Percentiles rank a stretch among this genome's conserved stretches.
These are phyloP conservation scores for Arachis hypogaea DNA, from an alignment of 306 rosid species.

Conservation along the genomic window DNA sequence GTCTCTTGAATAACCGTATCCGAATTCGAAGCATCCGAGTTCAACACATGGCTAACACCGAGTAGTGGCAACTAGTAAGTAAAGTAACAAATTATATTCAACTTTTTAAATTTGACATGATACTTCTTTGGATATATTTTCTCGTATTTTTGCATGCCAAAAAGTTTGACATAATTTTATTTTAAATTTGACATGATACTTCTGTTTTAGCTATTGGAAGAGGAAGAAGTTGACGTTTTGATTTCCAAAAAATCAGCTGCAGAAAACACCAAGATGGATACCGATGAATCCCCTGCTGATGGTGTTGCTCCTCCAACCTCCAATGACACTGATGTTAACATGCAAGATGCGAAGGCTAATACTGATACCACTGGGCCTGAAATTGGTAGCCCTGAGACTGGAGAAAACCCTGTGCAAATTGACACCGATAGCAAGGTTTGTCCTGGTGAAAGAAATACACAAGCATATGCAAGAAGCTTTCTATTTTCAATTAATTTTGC, in stretches of 20 bases:
- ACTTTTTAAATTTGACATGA: no score
- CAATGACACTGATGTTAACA: conserved; percentile 61
- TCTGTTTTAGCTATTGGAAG: conserved; percentile 72
- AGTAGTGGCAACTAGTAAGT: no score
- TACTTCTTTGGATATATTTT: no score
- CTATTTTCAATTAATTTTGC: no score
- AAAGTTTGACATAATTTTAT: no score
- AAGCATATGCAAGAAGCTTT: no score
- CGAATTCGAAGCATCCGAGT: no score
- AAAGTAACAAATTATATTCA: no score
- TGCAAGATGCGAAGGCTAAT: conserved; percentile 79
- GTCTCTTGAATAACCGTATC: no score
- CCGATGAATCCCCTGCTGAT: conserved; percentile 69
- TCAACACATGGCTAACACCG: no score
- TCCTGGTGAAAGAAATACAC: not conserved
- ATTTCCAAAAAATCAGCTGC: conserved; percentile 61
- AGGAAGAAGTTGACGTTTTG: conserved; percentile 81
- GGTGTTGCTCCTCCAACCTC: conserved; percentile 56
- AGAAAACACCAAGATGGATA: conserved; percentile 71
- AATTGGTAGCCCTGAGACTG: conserved; percentile 66
- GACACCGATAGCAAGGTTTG: conserved; percentile 81
- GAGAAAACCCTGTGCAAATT: conserved; percentile 83
- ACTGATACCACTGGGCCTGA: conserved; percentile 55
- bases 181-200: no score
- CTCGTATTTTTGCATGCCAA: no score